Evolutionary conservation across 257 asterid species (phyloP).

Genomic region (Scutellaria minor): DNA sequence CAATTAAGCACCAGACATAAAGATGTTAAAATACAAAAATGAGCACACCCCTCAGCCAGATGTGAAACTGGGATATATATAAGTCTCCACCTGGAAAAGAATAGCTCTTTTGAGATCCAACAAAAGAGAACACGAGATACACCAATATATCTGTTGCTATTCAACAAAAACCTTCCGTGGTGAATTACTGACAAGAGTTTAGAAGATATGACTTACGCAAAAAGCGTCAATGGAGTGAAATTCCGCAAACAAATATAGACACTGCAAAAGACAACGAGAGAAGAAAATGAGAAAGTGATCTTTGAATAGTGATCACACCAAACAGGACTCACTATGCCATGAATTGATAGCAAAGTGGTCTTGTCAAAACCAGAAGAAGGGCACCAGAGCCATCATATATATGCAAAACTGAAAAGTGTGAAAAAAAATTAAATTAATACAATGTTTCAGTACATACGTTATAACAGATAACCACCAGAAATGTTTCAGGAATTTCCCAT

Average conservation of each 20-base stretch:
- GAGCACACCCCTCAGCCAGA: slow-evolving; percentile 81
- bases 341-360: slow-evolving; percentile 3
- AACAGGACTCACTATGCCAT: slow-evolving; percentile 20
- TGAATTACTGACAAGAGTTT: slow-evolving; percentile 7
- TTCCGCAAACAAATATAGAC: slow-evolving; percentile 90
- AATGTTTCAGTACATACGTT: slow-evolving; percentile 55
- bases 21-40: slow-evolving; percentile 1
- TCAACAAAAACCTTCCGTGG: slow-evolving; percentile 6
- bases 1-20: not conserved
- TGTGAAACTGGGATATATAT: slow-evolving; percentile 98
- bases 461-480: slow-evolving; percentile 41
- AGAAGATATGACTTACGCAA: slow-evolving; percentile 71
- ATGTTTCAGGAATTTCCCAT: slow-evolving; percentile 91
- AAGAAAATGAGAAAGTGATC: slow-evolving; percentile 32
- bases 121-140: slow-evolving; percentile 26
- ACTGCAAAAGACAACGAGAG: slow-evolving; percentile 44
- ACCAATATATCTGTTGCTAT: slow-evolving; percentile 1
- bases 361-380: not conserved
- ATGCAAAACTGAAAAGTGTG: not conserved
- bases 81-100: slow-evolving; percentile 82
- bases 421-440: not conserved
- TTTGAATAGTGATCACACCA: slow-evolving; percentile 23
- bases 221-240: slow-evolving; percentile 84
- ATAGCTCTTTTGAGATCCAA: slow-evolving; percentile 36
- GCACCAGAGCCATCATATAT: not conserved